Conservation (phyloP, 164 flowering plant genomes). For the Hamamelis virginiana region DNA sequence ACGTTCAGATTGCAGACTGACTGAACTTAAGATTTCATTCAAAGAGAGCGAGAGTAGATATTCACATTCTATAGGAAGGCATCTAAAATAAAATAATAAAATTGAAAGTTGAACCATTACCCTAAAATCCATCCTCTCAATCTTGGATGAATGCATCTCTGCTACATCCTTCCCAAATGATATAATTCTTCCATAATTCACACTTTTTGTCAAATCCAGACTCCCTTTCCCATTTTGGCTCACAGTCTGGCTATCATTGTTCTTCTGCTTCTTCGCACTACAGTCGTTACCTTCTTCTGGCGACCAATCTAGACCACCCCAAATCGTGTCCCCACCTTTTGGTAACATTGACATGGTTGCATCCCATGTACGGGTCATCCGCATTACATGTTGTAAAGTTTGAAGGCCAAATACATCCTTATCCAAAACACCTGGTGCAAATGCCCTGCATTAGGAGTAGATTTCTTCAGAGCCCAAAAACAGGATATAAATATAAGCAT, state of each 20-base stretch:
- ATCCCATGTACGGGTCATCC: slow-evolving; percentile 92
- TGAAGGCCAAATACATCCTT: slow-evolving; percentile 68
- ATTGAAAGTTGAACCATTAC: slow-evolving; percentile 22
- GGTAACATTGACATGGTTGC: slow-evolving; percentile 95
- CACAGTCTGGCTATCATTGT: slow-evolving; percentile 24
- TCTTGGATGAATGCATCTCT: slow-evolving; percentile 22
- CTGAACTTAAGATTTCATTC: not conserved
- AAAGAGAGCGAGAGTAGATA: not conserved
- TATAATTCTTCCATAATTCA: slow-evolving; percentile 59
- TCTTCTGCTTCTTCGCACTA: slow-evolving; percentile 32
- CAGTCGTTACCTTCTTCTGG: slow-evolving; percentile 58
- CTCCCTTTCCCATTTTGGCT: slow-evolving; percentile 1
- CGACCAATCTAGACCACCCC: slow-evolving; percentile 89
- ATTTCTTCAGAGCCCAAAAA: not conserved
- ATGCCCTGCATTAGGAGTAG: slow-evolving; percentile 20
- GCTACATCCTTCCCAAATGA: slow-evolving; percentile 39
- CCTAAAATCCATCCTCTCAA: slow-evolving; percentile 35
- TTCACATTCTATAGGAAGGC: too few relatives aligned
- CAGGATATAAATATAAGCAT: not conserved
- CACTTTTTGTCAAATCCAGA: not conserved
- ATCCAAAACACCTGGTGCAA: slow-evolving; percentile 72
- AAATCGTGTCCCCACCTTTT: slow-evolving; percentile 84
- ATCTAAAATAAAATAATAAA: too few relatives aligned
- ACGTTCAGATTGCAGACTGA: too few relatives aligned
- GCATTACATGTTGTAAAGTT: slow-evolving; percentile 77